Base-by-base conservation (phyloP, 2,329 filamentous ascomycete species). In the Xylariaceae sp. region DNA sequence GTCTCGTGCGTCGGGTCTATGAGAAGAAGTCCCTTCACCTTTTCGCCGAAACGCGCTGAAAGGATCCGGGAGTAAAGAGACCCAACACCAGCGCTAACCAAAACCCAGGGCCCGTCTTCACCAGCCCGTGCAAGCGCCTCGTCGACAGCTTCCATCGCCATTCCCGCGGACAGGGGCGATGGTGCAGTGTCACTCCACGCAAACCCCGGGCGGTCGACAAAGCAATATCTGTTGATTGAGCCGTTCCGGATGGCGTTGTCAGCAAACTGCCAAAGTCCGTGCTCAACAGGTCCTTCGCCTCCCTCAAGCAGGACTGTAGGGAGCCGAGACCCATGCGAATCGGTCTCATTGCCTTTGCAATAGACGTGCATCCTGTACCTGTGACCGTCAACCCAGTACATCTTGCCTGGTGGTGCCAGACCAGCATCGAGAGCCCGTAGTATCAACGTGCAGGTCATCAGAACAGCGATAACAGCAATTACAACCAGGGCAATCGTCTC, bases 1-100 rank as follows among this genome's bases (percentile, higher is more conserved):
- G 95, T 89, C 64, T 99, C 94, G 66, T 97, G 94, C 6, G 95
- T 72, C 1, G 89, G 84, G 61, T 99, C 92, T 58, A 99, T 83
- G 58, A 97, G 75, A 58, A 99, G 78, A 36, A 97, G 73, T 5
- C 90, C 92, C 22, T 78, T 80, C 39, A 97, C 79, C 49, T 89
- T 80, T 49, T 78, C 75, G 43, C 86, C 78, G 64, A 96, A 89
- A 14, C 91, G 85, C 30, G 89, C 86, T 44, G 89, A 88, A 69
- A 99, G 96, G 58, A 99, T 89, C 11, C 92, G 87, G 40, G 87
- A 89, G 65, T 96, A 94, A 44, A 97, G 82, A 47, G 87, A 89
- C 11, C 92, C 94, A 46, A 95, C 81, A 27, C 92, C 92, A 4
- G 90, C 88, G 41, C 89, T 90, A 33, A 90, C 86, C 5, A 96